Percentiles rank a stretch among this genome's conserved stretches.
phyloP scores from a whole-genome alignment of 305 asterid genomes.

The Fraxinus xanthoxyloides region DNA sequence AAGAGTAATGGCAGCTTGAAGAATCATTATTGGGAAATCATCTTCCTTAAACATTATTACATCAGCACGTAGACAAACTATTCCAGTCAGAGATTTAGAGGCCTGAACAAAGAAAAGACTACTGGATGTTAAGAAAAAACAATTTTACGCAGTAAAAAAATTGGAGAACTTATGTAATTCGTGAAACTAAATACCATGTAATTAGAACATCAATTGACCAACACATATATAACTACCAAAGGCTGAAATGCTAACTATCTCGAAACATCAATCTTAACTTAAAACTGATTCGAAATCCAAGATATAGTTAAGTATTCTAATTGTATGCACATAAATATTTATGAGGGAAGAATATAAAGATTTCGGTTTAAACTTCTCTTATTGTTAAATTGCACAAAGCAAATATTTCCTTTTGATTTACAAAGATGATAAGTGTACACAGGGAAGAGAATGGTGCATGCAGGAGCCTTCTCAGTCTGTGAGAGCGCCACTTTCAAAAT shows the following conservation, averaged over 20 bases:
- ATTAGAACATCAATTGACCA: neutral
- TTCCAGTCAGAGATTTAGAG: constrained; percentile 31
- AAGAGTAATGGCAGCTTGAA: constrained; percentile 53
- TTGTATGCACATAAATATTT: neutral
- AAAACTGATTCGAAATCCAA: neutral
- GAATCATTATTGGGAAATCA: constrained; percentile 36
- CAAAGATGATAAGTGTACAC: neutral
- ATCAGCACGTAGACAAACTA: constrained; percentile 26
- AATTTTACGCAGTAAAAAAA: neutral
- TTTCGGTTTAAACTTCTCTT: neutral
- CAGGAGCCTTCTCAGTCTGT: neutral
- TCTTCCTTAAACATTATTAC: constrained; percentile 36
- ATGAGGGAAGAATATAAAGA: neutral
- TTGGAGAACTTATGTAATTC: neutral
- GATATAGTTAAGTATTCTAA: neutral
- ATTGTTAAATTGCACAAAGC: neutral
- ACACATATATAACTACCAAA: neutral
- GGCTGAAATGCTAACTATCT: neutral
- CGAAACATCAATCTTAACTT: neutral
- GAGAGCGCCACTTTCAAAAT: neutral
- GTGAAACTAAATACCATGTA: neutral
- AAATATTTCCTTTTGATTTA: neutral
- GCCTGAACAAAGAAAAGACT: constrained; percentile 66
- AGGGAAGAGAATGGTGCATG: neutral
- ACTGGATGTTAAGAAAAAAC: constrained; percentile 33